Evolutionary conservation across 148 eudicot genomes (phyloP), one percentile per base, ranked within the genome.

Genomic region (Amaranthus cruentus): DNA sequence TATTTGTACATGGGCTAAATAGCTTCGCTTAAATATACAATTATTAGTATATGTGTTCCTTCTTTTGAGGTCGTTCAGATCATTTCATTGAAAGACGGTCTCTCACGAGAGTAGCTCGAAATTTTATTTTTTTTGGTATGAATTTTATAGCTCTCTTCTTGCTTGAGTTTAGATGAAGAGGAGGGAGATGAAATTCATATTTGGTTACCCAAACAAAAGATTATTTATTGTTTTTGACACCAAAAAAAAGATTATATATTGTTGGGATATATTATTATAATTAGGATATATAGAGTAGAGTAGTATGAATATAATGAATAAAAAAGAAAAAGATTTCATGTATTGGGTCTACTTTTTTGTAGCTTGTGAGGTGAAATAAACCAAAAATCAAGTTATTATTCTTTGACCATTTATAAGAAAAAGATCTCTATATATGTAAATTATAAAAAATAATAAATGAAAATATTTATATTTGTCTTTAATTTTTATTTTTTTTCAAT

Each of bases 61-160:
- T 18, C 38, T 28, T 28, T 28, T 28, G 38, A 28, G 38, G 38
- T 28, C 38, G 0, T 28, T 28, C 0, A 28, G 38, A 28, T 28
- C 38, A 2, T 28, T 28, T 28, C 38, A 28, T 28, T 28, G 38
- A 28, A 28, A 28, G 38, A 28, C 1, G 1, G 38, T 28, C 38
- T 28, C 38, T 28, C 38, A 28, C 38, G 0, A 28, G 38, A 28
- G 2, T 2, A 28, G 38, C 38, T 28, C 38, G 38, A 0, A 28
- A 28, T 18, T 18, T 18, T 18, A 28, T 28, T 28, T 65, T 62
- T 66, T 66, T 60, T 42, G 63, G 15, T 48, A 7, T 49, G 69
- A 4, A 66, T 49, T 61, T 66, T 66, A 21, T 18, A 49, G 68
- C 69, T 66, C 55, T 66, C 69, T 53, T 66, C 69, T 66, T 66